phyloP scores from a whole-genome alignment of 2,329 filamentous ascomycete genomes.

The Calonectria montana region DNA sequence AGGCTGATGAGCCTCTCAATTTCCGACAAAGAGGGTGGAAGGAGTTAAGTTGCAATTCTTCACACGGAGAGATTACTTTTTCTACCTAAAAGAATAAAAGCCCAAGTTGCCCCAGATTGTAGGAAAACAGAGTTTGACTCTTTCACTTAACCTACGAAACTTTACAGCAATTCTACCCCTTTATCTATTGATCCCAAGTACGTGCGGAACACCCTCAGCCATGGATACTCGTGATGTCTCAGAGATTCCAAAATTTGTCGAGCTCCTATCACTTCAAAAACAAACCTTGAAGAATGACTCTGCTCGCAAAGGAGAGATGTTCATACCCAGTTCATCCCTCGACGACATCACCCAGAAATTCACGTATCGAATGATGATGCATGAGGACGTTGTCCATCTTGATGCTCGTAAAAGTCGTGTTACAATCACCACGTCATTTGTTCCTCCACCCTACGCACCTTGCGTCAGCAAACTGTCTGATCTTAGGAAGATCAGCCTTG shows the following conservation, averaged over 20 bases:
- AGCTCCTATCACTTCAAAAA: neutral
- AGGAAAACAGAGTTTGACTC: neutral
- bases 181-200: too few species aligned
- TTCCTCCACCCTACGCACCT: slow-evolving; percentile 15
- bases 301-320: neutral
- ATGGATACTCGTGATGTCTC: neutral
- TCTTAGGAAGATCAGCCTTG: slow-evolving; percentile 11
- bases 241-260: neutral
- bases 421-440: neutral
- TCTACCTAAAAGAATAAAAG: neutral
- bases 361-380: neutral
- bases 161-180: too few species aligned
- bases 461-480: neutral
- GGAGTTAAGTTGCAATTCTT: neutral
- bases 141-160: neutral
- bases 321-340: neutral
- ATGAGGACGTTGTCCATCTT: neutral
- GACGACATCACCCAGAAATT: neutral
- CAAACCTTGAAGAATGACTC: neutral
- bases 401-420: too few species aligned
- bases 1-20: neutral
- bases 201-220: neutral
- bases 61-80: neutral
- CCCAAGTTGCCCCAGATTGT: neutral
- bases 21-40: neutral